Conservation (phyloP, 345 rosid species). For the Citrus glauca region DNA sequence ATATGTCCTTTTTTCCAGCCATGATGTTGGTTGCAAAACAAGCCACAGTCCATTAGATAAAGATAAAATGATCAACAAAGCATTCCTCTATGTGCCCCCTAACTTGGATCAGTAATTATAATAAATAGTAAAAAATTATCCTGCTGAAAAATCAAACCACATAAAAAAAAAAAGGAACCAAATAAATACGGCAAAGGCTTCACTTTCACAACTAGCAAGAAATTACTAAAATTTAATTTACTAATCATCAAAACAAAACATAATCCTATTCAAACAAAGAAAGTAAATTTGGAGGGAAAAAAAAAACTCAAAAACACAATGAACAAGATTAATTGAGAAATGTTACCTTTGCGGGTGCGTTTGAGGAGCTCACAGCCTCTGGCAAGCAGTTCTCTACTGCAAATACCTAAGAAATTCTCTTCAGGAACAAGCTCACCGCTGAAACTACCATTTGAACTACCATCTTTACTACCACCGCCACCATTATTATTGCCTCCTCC, state of each 20-base stretch:
- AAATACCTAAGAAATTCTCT: slow-evolving; percentile 81
- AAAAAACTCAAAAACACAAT: not conserved
- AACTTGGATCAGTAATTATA: not conserved
- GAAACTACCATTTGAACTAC: slow-evolving; percentile 71
- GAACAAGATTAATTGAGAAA: not conserved
- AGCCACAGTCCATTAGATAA: not conserved
- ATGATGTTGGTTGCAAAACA: not conserved
- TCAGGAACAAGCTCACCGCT: slow-evolving; percentile 87
- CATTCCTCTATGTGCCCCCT: not conserved
- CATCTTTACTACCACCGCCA: slow-evolving; percentile 48
- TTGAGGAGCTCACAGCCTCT: slow-evolving; percentile 93
- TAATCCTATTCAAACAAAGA: no score
- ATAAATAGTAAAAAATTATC: not conserved
- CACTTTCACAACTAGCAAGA: not conserved
- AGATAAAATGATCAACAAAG: not conserved
- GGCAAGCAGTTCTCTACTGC: slow-evolving; percentile 83
- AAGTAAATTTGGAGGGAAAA: no score
- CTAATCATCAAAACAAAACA: not conserved
- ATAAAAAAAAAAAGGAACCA: not conserved
- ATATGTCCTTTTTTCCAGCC: not conserved
- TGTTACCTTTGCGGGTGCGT: slow-evolving; percentile 86
- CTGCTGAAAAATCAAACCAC: not conserved
- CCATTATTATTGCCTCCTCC: slow-evolving; percentile 39
- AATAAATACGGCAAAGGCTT: not conserved
- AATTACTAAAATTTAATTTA: not conserved